phyloP scores from a whole-genome alignment of 331 rosid species.

The Erythrophleum ivorense region DNA sequence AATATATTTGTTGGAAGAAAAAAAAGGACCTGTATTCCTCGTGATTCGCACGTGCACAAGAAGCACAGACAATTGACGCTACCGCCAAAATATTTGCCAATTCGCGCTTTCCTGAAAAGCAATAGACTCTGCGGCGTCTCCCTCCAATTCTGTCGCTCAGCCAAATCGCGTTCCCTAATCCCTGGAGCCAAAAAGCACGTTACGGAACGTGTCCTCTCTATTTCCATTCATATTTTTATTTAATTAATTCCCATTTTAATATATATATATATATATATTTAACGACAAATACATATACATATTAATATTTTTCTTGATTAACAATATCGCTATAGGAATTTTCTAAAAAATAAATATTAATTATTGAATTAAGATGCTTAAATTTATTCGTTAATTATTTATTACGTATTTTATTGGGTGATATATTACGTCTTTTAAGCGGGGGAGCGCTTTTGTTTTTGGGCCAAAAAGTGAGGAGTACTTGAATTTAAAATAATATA shows the following conservation, averaged over 20 bases:
- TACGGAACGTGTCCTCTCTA: background rate
- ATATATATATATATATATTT: too few species aligned
- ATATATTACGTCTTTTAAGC: too few species aligned
- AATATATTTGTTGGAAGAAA: too few species aligned
- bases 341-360: too few species aligned
- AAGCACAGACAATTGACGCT: conserved; percentile 32
- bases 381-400: too few species aligned
- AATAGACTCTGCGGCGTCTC: background rate
- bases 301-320: too few species aligned
- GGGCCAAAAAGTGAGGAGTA: background rate
- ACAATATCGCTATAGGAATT: too few species aligned
- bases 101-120: conserved; percentile 40
- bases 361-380: too few species aligned
- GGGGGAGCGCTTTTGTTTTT: background rate
- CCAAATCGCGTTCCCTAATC: conserved; percentile 22
- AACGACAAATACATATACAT: too few species aligned
- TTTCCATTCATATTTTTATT: background rate
- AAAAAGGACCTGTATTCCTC: too few species aligned
- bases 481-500: background rate
- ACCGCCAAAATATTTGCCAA: conserved; percentile 31
- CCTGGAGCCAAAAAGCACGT: conserved; percentile 37
- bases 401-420: too few species aligned
- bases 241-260: background rate
- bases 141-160: background rate
- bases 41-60: background rate